These are phyloP conservation scores for Tylopilus sp. DNA, from an alignment of 1,284 basidiomycete genomes.

Conservation along the genomic window DNA sequence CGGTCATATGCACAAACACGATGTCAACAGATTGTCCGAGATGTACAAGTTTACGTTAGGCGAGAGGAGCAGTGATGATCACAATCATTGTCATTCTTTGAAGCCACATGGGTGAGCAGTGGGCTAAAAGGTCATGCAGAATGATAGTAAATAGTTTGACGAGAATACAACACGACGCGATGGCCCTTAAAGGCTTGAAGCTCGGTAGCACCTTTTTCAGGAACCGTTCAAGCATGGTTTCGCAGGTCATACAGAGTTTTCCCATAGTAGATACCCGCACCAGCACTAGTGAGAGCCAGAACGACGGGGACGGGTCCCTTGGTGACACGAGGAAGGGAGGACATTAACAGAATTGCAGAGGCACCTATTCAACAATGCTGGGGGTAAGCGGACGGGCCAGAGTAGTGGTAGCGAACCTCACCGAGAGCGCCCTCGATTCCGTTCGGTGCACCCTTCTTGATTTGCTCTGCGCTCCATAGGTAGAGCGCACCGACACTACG, in stretches of 20 bases:
- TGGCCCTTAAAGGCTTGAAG: not conserved
- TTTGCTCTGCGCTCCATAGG: constrained; percentile 68
- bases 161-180: constrained; percentile 14
- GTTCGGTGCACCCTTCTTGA: constrained; percentile 65
- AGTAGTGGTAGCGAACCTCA: constrained; percentile 35
- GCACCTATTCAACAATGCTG: constrained; percentile 48
- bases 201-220: not conserved
- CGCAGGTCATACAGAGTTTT: constrained; percentile 52
- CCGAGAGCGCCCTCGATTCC: constrained; percentile 74
- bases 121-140: not conserved
- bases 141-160: not conserved
- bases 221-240: constrained; percentile 16
- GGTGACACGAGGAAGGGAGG: constrained; percentile 66
- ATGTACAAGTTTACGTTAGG: constrained; percentile 16
- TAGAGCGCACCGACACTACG: constrained; percentile 70
- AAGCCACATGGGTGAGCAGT: not conserved
- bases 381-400: not conserved
- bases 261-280: constrained; percentile 68
- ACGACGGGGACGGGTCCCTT: constrained; percentile 76
- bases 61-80: not conserved
- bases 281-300: constrained; percentile 59
- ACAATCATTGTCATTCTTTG: constrained; percentile 1
- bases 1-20: constrained; percentile 5
- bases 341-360: constrained; percentile 71
- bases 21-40: constrained; percentile 6